Percentiles rank a stretch among this genome's conserved stretches.
These are phyloP conservation scores for Aspergillus versicolor DNA, from an alignment of 2,329 filamentous ascomycete genomes.

Conservation along the genomic window DNA sequence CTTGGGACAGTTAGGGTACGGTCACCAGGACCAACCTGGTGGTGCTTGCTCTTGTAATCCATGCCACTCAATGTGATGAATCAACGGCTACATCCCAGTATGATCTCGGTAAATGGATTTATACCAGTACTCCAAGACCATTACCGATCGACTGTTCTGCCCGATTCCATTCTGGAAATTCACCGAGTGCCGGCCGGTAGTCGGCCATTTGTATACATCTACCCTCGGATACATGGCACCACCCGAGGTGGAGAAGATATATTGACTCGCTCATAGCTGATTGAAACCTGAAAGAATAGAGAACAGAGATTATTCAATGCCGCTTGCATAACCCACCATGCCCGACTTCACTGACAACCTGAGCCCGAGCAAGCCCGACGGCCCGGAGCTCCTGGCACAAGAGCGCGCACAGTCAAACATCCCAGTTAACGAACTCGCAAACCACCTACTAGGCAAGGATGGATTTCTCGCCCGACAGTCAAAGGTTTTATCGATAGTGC, in stretches of 20 bases:
- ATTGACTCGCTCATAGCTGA: background rate
- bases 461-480: conserved; percentile 51
- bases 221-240: background rate
- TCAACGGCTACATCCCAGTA: too few relatives aligned
- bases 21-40: conserved; percentile 6
- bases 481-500: conserved; percentile 46
- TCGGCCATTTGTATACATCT: background rate
- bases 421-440: conserved; percentile 44
- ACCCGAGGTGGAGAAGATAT: background rate
- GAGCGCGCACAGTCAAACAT: conserved; percentile 49
- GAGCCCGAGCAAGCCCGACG: conserved; percentile 46
- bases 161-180: background rate
- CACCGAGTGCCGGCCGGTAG: conserved; percentile 1
- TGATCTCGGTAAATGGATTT: too few relatives aligned
- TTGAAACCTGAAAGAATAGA: too few relatives aligned
- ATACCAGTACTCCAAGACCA: too few relatives aligned
- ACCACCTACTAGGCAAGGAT: conserved; percentile 48
- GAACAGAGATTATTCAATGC: too few relatives aligned
- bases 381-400: conserved; percentile 45
- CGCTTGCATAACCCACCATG: conserved; percentile 6
- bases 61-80: too few relatives aligned
- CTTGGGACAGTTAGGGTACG: conserved; percentile 26
- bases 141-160: too few relatives aligned
- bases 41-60: too few relatives aligned
- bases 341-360: conserved; percentile 52